Base-by-base conservation (phyloP, 2,329 filamentous ascomycete genomes). In the Aspergillus hortae region DNA sequence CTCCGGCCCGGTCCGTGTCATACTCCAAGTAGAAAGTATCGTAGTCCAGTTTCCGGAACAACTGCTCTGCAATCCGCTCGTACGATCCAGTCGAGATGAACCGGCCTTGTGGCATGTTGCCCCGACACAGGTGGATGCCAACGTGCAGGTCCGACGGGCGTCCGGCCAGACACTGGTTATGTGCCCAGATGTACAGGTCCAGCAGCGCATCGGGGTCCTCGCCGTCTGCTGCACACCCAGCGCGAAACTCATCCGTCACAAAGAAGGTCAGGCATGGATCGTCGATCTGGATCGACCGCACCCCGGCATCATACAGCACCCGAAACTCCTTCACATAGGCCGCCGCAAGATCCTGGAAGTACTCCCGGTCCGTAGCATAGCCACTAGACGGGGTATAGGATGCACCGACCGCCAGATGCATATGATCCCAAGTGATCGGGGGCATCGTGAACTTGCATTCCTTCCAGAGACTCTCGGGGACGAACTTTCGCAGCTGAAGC, bases 41-140 rank as follows among this genome's bases (percentile, higher is more conserved):
- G 27, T 30, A 30, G 10, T 30, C 27, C 27, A 30, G 7, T 30
- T 30, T 11, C 27, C 7, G 27, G 27, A 30, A 30, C 27, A 30
- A 9, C 27, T 5, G 27, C 27, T 30, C 10, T 11, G 27, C 27
- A 30, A 30, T 30, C 27, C 27, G 27, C 27, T 30, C 27, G 10
- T 30, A 30, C 27, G 27, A 30, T 11, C 27, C 27, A 7, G 27
- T 30, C 27, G 27, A 30, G 85, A 0, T 85, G 85, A 63, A 81
- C 85, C 11, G 27, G 27, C 27, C 27, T 30, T 30, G 27, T 4
- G 82, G 80, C 67, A 85, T 85, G 70, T 86, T 86, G 32, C 66
- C 69, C 40, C 59, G 77, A 76, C 87, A 90, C 46, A 90, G 75
- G 64, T 90, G 87, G 30, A 90, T 83, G 23, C 87, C 87, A 1